phyloP scores from a whole-genome alignment of 495 filamentous ascomycete species.

The Cercophora newfieldiana region DNA sequence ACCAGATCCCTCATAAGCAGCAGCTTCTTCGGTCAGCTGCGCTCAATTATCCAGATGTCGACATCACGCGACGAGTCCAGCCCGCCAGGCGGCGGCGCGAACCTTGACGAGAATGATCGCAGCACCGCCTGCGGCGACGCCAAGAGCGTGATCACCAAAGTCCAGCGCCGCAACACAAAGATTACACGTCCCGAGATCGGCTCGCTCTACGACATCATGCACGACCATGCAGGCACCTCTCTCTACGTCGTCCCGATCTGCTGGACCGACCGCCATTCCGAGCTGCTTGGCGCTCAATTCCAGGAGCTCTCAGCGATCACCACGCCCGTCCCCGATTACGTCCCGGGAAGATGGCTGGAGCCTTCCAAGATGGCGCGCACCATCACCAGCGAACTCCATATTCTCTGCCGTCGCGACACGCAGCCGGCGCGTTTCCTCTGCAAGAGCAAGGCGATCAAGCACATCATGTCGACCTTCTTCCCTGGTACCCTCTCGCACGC shows the following conservation, averaged over 20 bases:
- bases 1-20: conserved; percentile 31
- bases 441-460: conserved; percentile 37
- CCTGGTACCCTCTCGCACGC: conserved; percentile 31
- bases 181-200: conserved; percentile 39
- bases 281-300: conserved; percentile 43
- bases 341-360: conserved; percentile 20
- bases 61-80: conserved; percentile 22
- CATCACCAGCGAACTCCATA: conserved; percentile 35
- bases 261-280: conserved; percentile 48
- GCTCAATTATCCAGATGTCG: conserved; percentile 35
- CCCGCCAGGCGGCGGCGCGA: conserved; percentile 9
- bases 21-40: conserved; percentile 37
- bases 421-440: conserved; percentile 6
- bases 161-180: conserved; percentile 6
- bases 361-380: conserved; percentile 30
- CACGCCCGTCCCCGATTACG: conserved; percentile 34
- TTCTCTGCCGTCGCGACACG: conserved; percentile 29
- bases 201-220: conserved; percentile 50
- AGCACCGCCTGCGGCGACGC: background rate
- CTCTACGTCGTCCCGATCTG: conserved; percentile 45
- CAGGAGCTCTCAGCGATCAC: conserved; percentile 30
- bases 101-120: background rate
- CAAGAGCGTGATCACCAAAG: background rate
- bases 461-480: conserved; percentile 37
- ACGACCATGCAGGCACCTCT: conserved; percentile 39